Evolutionary conservation across 148 eudicot genomes (phyloP), one percentile per base, ranked within the genome.

Genomic region (Amaranthus hypochondriacus): DNA sequence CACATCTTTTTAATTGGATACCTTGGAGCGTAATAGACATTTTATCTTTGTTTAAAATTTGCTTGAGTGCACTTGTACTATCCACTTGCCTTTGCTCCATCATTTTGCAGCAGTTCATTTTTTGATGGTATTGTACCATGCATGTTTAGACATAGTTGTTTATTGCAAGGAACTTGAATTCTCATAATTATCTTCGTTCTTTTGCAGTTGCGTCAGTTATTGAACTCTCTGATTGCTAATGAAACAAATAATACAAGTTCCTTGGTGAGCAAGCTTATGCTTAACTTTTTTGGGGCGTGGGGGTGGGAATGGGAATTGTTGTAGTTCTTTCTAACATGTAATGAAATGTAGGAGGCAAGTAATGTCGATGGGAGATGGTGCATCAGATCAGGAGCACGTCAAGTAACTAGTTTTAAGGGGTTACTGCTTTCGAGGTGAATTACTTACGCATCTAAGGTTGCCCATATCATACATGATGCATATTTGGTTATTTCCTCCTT

Each of bases 341-440:
- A 56, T 68, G 56, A 72, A 66, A 60, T 83, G 74, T 83, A 95
- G 98, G 96, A 95, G 85, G 87, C 91, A 65, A 84, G 86, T 69
- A 87, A 90, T 73, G 69, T 86, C 74, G 86, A 89, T 79, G 98
- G 98, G 66, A 88, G 98, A 80, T 87, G 92, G 91, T 95, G 98
- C 79, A 76, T 95, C 76, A 86, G 75, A 77, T 86, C 92, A 79
- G 83, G 83, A 56, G 72, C 82, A 73, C 86, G 86, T 73, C 81
- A 76, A 48, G 74, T 72, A 44, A 74, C 82, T 72, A 84, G 78
- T 79, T 80, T 92, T 77, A 86, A 88, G 71, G 98, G 98, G 61
- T 82, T 95, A 73, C 75, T 95, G 77, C 80, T 95, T 75, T 87
- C 96, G 77, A 95, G 98, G 98, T 94, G 74, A 66, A 68, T 69